Percentiles rank a stretch among this genome's conserved stretches.
Conservation (phyloP, 306 rosid genomes). For the Casuarina equisetifolia region DNA sequence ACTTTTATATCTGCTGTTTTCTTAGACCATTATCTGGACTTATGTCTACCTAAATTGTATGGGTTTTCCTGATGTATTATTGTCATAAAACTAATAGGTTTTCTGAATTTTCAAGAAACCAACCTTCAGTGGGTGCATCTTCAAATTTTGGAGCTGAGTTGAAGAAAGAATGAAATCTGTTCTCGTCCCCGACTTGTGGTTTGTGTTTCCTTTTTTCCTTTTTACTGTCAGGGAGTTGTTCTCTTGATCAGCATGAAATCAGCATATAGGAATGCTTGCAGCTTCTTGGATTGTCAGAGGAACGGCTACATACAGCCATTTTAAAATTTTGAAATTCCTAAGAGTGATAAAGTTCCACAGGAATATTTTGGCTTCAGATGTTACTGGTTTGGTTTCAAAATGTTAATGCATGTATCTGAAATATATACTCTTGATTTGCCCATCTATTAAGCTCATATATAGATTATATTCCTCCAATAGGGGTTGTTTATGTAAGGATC, state of each 20-base stretch:
- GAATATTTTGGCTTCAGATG: too few relatives aligned
- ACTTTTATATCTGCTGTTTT: neutral
- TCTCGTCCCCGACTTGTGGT: slow-evolving; percentile 3
- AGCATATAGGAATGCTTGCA: neutral
- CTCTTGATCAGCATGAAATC: neutral
- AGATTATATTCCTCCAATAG: neutral
- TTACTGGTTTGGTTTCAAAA: neutral
- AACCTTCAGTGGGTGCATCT: neutral
- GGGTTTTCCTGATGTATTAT: neutral
- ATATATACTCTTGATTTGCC: neutral
- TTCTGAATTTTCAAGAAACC: neutral
- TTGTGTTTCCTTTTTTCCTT: neutral
- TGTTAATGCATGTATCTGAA: too few relatives aligned
- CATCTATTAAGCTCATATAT: neutral
- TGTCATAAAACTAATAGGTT: neutral
- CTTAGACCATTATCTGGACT: neutral
- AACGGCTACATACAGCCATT: neutral
- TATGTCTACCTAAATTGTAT: neutral
- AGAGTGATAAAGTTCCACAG: neutral
- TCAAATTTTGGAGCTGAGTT: neutral
- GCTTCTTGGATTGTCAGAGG: neutral
- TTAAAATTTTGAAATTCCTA: neutral
- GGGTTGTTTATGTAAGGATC: neutral
- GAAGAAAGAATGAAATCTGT: neutral
- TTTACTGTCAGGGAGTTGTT: neutral